Conservation (phyloP, 208 protist species). For the Wallacemonas sp. region DNA sequence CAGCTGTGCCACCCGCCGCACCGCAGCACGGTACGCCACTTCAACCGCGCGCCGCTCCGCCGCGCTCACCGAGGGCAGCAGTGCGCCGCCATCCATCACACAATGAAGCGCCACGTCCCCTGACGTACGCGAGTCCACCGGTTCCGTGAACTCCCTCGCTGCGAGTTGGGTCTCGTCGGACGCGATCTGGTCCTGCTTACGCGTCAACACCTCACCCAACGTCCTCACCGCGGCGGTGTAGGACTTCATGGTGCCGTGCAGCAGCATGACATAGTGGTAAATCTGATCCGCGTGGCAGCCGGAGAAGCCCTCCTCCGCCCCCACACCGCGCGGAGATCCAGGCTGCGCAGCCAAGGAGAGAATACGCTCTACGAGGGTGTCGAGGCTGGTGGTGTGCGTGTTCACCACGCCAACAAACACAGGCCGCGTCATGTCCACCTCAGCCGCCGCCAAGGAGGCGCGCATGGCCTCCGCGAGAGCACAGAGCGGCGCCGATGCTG, state of each 20-base stretch:
- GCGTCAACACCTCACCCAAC: neutral
- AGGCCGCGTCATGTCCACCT: conserved; percentile 30
- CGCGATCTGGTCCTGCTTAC: neutral
- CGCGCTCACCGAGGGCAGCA: neutral
- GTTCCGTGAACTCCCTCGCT: neutral
- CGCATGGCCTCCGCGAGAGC: conserved; percentile 50
- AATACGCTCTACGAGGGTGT: conserved; percentile 36
- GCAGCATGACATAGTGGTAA: conserved; percentile 66
- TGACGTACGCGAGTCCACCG: too few species aligned
- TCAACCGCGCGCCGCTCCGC: conserved; percentile 13
- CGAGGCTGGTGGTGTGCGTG: conserved; percentile 44
- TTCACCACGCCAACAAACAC: conserved; percentile 62
- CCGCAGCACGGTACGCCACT: conserved; percentile 34
- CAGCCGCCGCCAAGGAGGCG: conserved; percentile 32
- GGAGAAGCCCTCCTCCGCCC: conserved; percentile 10
- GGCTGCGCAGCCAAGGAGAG: conserved; percentile 8
- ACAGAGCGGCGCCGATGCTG: conserved; percentile 10
- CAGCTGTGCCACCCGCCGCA: conserved; percentile 26
- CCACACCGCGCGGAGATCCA: too few species aligned
- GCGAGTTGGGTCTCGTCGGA: neutral
- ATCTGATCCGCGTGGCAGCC: conserved; percentile 46
- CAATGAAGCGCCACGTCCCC: conserved; percentile 3
- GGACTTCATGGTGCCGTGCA: conserved; percentile 62
- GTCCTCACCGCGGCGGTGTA: conserved; percentile 43
- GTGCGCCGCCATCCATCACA: conserved; percentile 4